Evolutionary conservation across 371 early-diverging fungal species (phyloP).

Genomic region (Actinomortierella wolfii): DNA sequence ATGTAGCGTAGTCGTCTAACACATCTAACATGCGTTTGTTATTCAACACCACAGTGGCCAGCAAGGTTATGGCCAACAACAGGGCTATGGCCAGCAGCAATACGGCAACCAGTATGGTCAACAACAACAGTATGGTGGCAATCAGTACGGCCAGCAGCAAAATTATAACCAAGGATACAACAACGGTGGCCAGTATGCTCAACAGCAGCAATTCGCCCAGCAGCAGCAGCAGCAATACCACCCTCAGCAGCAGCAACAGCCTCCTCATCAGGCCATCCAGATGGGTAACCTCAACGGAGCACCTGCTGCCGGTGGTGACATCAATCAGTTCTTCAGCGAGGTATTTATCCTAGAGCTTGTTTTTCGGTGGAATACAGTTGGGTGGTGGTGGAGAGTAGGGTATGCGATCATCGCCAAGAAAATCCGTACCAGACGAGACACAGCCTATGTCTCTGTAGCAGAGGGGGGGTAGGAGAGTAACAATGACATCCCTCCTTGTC

Average conservation of each 20-base stretch:
- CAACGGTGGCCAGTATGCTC: slow-evolving; percentile 24
- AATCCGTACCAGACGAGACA: too few relatives aligned
- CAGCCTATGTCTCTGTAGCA: too few relatives aligned
- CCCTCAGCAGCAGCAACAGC: slow-evolving; percentile 20
- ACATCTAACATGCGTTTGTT: too few relatives aligned
- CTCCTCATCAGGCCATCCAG: slow-evolving; percentile 23
- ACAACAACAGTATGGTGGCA: slow-evolving; percentile 12
- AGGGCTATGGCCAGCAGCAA: slow-evolving; percentile 16
- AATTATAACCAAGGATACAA: slow-evolving; percentile 3
- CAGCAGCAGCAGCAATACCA: slow-evolving; percentile 21
- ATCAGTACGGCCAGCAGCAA: slow-evolving; percentile 12
- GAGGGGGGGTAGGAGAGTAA: too few relatives aligned
- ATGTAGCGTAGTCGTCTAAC: too few relatives aligned
- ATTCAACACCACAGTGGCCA: too few relatives aligned
- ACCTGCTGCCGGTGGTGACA: slow-evolving; percentile 15
- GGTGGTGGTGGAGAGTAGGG: too few relatives aligned
- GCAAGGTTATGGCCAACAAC: slow-evolving; percentile 11
- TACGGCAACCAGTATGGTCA: slow-evolving; percentile 20
- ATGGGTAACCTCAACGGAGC: slow-evolving; percentile 17
- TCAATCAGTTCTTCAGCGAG: slow-evolving; percentile 36
- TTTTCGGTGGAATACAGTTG: too few relatives aligned
- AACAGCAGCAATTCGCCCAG: slow-evolving; percentile 26
- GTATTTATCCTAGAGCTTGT: slow-evolving; percentile 8
- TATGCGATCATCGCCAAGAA: too few relatives aligned
- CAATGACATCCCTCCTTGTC: too few relatives aligned